Conservation (phyloP, 75 land plant genomes). For the Pinus taeda region DNA sequence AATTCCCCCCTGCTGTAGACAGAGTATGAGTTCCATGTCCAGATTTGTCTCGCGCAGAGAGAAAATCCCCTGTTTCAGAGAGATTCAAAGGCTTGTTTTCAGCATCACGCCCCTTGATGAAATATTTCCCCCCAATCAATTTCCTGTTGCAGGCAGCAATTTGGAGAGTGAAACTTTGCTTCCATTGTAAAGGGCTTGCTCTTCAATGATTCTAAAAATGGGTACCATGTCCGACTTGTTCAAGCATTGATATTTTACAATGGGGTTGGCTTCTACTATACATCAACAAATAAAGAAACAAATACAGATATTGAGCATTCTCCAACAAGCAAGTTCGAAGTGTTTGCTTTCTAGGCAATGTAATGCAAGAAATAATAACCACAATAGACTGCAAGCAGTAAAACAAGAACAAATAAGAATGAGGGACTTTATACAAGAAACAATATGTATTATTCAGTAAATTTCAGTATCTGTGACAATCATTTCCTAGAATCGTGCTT, state of each 20-base stretch:
- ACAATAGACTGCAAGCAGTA: too few relatives aligned
- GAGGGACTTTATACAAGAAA: too few relatives aligned
- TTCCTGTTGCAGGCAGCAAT: constrained; percentile 59
- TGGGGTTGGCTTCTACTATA: neutral
- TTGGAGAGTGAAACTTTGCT: neutral
- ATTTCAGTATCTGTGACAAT: too few relatives aligned
- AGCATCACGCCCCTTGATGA: constrained; percentile 74
- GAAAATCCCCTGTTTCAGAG: constrained; percentile 42
- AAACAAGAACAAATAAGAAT: neutral
- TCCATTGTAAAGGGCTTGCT: neutral
- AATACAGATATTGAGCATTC: too few relatives aligned
- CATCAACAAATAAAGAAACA: too few relatives aligned
- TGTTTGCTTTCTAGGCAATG: too few relatives aligned
- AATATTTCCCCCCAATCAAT: constrained; percentile 78
- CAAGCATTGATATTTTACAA: too few relatives aligned
- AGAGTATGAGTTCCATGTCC: constrained; percentile 92
- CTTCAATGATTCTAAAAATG: constrained; percentile 14
- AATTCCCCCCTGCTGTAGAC: constrained; percentile 66
- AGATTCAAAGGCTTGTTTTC: constrained; percentile 23
- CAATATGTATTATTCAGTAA: too few relatives aligned
- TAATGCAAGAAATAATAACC: too few relatives aligned
- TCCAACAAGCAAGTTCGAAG: too few relatives aligned
- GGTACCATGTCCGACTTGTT: too few relatives aligned
- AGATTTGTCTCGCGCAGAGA: constrained; percentile 76
- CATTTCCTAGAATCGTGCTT: too few relatives aligned